These are phyloP conservation scores for Cercospora sp. DNA, from an alignment of 2,329 filamentous ascomycete species.

Conservation along the genomic window DNA sequence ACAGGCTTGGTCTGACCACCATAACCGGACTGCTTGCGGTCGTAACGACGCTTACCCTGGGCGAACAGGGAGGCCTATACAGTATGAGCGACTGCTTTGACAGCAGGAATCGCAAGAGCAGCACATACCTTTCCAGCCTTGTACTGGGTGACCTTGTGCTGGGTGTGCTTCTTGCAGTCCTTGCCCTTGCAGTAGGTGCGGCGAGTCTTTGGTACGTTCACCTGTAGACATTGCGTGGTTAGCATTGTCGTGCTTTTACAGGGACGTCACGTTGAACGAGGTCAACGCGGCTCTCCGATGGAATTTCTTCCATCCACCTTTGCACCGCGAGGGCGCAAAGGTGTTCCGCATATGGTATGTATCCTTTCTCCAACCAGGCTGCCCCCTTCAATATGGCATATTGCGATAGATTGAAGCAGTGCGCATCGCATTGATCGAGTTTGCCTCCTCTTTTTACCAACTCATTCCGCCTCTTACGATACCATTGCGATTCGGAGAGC, in stretches of 20 bases:
- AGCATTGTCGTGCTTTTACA: conserved; percentile 9
- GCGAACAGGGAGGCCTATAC: conserved; percentile 82
- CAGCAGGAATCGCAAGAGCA: background rate
- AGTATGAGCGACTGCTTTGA: background rate
- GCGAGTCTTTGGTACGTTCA: conserved; percentile 98
- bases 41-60: conserved; percentile 99
- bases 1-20: conserved; percentile 99
- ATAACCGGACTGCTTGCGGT: conserved; percentile 98
- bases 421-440: background rate
- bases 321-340: conserved; percentile 9
- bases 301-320: conserved; percentile 10
- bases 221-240: conserved; percentile 53
- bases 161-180: conserved; percentile 74
- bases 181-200: conserved; percentile 98
- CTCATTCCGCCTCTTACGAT: conserved; percentile 7
- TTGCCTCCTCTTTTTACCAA: conserved; percentile 9
- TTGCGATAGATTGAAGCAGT: background rate
- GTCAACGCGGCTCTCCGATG: conserved; percentile 16
- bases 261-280: conserved; percentile 13
- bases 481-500: conserved; percentile 15
- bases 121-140: conserved; percentile 81
- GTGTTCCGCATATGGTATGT: conserved; percentile 18
- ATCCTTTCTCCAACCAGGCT: background rate
- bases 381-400: background rate
- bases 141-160: conserved; percentile 95